phyloP scores from a whole-genome alignment of 1,284 basidiomycete genomes.

The Apiotrichum gracile region DNA sequence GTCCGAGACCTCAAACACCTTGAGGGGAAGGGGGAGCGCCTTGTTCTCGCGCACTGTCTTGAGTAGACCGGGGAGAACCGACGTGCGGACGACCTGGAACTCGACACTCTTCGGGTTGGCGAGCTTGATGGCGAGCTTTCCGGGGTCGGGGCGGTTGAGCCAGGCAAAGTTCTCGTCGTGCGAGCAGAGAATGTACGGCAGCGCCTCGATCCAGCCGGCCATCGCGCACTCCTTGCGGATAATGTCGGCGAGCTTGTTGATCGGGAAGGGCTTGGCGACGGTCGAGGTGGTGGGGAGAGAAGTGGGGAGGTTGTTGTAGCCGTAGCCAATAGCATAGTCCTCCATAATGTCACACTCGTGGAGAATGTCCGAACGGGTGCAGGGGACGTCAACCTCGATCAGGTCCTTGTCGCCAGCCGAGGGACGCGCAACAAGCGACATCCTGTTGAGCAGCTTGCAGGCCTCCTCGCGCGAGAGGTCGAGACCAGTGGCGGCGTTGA shows the following conservation, averaged over 20 bases:
- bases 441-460: conserved; percentile 38
- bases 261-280: conserved; percentile 82
- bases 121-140: conserved; percentile 75
- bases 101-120: conserved; percentile 97
- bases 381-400: conserved; percentile 67
- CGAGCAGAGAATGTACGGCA: conserved; percentile 95
- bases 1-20: conserved; percentile 90
- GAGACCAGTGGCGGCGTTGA: conserved; percentile 93
- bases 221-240: conserved; percentile 85
- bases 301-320: conserved; percentile 92
- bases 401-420: conserved; percentile 55
- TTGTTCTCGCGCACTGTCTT: conserved; percentile 97
- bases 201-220: conserved; percentile 91
- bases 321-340: conserved; percentile 94
- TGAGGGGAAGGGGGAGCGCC: conserved; percentile 84
- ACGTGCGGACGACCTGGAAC: conserved; percentile 96
- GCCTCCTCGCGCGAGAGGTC: conserved; percentile 51
- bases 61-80: conserved; percentile 87
- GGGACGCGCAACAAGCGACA: conserved; percentile 51
- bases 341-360: conserved; percentile 99
- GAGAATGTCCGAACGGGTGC: conserved; percentile 91
- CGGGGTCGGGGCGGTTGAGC: conserved; percentile 79
- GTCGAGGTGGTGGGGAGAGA: conserved; percentile 93
- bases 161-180: conserved; percentile 97
- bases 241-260: conserved; percentile 87